Evolutionary conservation across 306 rosid species (phyloP), one percentile per base, ranked within the genome.

Genomic region (Castanea sativa): DNA sequence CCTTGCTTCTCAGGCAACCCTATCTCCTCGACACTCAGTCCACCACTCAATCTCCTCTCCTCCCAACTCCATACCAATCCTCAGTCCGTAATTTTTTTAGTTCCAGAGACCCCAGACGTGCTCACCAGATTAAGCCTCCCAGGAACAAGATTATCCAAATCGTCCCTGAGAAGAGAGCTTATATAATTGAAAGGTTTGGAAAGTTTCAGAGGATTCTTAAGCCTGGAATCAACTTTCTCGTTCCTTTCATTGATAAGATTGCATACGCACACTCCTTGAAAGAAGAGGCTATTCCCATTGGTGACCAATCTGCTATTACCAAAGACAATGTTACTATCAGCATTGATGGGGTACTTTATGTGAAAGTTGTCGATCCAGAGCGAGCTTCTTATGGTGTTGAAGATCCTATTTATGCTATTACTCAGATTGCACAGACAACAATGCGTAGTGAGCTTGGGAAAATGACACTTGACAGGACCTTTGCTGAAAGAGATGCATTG

Each of bases 391-490:
- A 94, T 78, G 97, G 98, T 3, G 93, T 91, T 19, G 94, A 85
- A 87, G 86, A 85, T 82, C 98, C 98, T 30, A 85, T 94, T 53
- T 88, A 92, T 71, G 94, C 98, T 1, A 92, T 93, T 23, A 86
- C 91, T 85, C 98, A 92, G 92, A 93, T 94, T 61, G 98, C 98
- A 2, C 98, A 94, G 79, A 92, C 97, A 6, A 94, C 97, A 3
- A 92, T 94, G 98, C 97, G 98, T 67, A 91, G 94, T 14, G 97
- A 90, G 87, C 94, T 94, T 25, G 97, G 97, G 61, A 94, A 94
- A 86, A 92, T 94, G 74, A 92, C 97, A 69, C 98, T 94, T n/a
- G 98, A 94, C 85, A 89, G 92, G 89, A 91, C 98, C 13, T 92
- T 94, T 73, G 97, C 87, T 85, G 97, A 94, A 81, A 89, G 98